Evolutionary conservation across 306 rosid species (phyloP).

Genomic region (Trifolium repens): DNA sequence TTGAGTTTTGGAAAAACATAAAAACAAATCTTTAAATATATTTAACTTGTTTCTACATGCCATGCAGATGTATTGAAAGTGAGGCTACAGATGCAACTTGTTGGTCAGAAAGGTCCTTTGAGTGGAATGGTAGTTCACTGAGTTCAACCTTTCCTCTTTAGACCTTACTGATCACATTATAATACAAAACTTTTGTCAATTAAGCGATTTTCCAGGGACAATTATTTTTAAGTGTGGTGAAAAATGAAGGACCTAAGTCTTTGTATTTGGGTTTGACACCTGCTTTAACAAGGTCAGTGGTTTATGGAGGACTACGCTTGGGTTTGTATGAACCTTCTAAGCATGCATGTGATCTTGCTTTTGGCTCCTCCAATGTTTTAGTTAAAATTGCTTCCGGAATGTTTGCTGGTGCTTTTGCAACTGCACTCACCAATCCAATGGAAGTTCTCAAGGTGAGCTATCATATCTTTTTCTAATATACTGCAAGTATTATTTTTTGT

Average conservation of each 20-base stretch:
- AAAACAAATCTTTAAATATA: slow-evolving; percentile 15
- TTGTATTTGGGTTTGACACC: slow-evolving; percentile 88
- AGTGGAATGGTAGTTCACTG: slow-evolving; percentile 79
- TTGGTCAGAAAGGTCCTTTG: slow-evolving; percentile 91
- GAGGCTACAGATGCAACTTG: slow-evolving; percentile 98
- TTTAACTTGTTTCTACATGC: slow-evolving; percentile 39
- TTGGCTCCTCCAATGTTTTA: slow-evolving; percentile 81
- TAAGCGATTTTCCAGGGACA: slow-evolving; percentile 64
- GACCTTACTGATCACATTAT: slow-evolving; percentile 41
- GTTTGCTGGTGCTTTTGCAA: slow-evolving; percentile 81
- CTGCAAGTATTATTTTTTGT: neutral
- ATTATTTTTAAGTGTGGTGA: slow-evolving; percentile 58
- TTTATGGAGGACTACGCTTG: slow-evolving; percentile 96
- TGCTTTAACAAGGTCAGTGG: slow-evolving; percentile 84
- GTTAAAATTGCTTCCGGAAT: slow-evolving; percentile 84
- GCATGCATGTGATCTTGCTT: slow-evolving; percentile 76
- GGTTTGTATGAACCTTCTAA: slow-evolving; percentile 97
- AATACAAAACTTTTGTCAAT: slow-evolving; percentile 33
- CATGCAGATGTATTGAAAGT: slow-evolving; percentile 92
- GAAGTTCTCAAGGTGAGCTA: slow-evolving; percentile 87
- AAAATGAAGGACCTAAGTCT: slow-evolving; percentile 86
- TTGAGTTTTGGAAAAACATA: slow-evolving; percentile 4
- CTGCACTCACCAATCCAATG: slow-evolving; percentile 87
- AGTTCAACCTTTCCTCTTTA: slow-evolving; percentile 40
- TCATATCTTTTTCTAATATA: slow-evolving; percentile 33